A percentile compares a stretch with the other conserved stretches of the same genome.
phyloP scores from a whole-genome alignment of 306 rosid species.

The Pterocarpus santalinus region DNA sequence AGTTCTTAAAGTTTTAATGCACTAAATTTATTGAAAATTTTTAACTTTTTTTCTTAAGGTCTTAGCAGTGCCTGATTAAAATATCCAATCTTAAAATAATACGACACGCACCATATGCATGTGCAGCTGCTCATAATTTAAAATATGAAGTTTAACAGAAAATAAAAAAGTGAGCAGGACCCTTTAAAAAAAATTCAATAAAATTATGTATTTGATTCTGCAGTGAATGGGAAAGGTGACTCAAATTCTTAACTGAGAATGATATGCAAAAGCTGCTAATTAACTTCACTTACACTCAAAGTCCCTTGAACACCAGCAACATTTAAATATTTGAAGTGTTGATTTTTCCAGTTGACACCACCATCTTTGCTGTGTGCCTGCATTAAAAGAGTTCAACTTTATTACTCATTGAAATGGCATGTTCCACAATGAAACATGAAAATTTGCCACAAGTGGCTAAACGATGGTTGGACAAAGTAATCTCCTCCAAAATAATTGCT shows the following conservation, averaged over 20 bases:
- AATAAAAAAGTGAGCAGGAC: too few relatives aligned
- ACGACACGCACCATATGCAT: too few relatives aligned
- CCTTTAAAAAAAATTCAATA: too few relatives aligned
- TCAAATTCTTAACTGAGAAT: background rate
- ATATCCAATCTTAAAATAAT: too few relatives aligned
- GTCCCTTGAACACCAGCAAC: background rate
- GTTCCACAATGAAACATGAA: background rate
- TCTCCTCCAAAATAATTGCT: constrained; percentile 5
- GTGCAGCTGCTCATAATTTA: too few relatives aligned
- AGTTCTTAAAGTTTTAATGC: too few relatives aligned
- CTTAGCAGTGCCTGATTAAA: too few relatives aligned
- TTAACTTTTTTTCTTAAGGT: too few relatives aligned
- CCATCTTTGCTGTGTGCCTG: background rate
- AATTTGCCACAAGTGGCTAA: constrained; percentile 24
- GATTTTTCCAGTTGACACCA: background rate
- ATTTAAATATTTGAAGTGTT: background rate
- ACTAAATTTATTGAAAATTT: too few relatives aligned
- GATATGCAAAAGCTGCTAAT: background rate
- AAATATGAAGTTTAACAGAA: too few relatives aligned
- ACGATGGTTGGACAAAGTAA: constrained; percentile 17
- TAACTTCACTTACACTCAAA: background rate
- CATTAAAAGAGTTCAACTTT: background rate
- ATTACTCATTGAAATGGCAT: background rate
- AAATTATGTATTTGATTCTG: too few relatives aligned
- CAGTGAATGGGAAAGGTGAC: too few relatives aligned